Evolutionary conservation across 495 filamentous ascomycete species (phyloP), one percentile per base, ranked within the genome.

Genomic region (Barbatosphaeria neglecta): DNA sequence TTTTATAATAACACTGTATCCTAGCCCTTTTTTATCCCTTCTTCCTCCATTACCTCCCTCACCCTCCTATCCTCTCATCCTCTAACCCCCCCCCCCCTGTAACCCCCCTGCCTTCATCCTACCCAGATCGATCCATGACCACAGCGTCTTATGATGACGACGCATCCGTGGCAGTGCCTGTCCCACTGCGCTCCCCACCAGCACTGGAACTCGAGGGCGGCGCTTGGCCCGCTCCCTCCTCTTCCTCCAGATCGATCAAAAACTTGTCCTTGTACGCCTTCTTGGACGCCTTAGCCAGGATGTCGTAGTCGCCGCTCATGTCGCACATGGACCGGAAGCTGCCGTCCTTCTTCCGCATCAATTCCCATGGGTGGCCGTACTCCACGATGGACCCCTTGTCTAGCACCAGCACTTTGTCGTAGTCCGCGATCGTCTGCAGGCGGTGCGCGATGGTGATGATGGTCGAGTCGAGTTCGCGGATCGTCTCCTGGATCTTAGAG

Each of bases 401-500:
- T 22, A 99, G 72, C 11, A 97, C 89, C 5, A 97, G 72, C n/a
- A 99, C 92, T 70, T 94, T 95, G 67, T 97, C 90, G 58, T 97
- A 97, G 58, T 97, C 93, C 41, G 88, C 86, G 55, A 99, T 95
- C 0, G 90, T 97, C 52, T 95, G 87, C 47, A 99, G 73, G 11
- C 93, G 82, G 63, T 99, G 93, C n/a, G 93, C 93, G 54, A 99
- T 97, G 0, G 93, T 97, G 58, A 94, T 89, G 60, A 93, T 94
- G 10, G 93, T 99, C 65, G 82, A 89, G 37, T 83, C 81, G 33
- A 97, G 72, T 60, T 95, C 87, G 31, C 87, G 82, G 47, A 99
- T 84, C 0, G 93, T 96, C 46, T 85, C 86, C 62, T 99, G 93
- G 59, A 99, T 97, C 64, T 95, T 95, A 49, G 80, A 69, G 57